Percentiles rank a stretch among this genome's conserved stretches.
Conservation (phyloP, 2,329 filamentous ascomycete species). For the Keithomyces neogunnii region DNA sequence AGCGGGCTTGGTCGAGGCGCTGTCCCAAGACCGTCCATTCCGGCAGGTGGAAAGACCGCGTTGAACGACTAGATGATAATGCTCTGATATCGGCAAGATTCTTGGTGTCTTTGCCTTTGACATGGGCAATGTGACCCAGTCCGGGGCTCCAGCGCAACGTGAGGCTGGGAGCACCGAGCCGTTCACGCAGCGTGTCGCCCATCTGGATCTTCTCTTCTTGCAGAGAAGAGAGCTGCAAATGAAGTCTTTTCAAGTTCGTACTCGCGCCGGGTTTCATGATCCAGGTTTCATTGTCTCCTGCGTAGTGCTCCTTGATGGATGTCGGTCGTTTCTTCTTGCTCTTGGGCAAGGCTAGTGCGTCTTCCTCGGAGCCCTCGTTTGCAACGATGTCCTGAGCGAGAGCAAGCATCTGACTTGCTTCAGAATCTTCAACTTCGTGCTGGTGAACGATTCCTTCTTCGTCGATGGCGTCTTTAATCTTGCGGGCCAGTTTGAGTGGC, state of each 20-base stretch:
- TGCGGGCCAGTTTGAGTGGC: conserved; percentile 58
- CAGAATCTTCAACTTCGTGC: conserved; percentile 67
- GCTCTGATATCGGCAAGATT: conserved; percentile 23
- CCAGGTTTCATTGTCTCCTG: conserved; percentile 52
- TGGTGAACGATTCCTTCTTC: conserved; percentile 81
- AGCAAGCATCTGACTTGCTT: conserved; percentile 60
- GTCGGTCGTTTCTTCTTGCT: conserved; percentile 34
- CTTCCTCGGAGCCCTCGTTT: conserved; percentile 54
- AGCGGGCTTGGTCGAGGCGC: conserved; percentile 66
- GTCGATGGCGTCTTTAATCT: conserved; percentile 74
- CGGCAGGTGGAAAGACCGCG: conserved; percentile 72
- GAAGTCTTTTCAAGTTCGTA: conserved; percentile 53
- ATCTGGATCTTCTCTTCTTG: conserved; percentile 52
- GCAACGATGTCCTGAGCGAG: conserved; percentile 65
- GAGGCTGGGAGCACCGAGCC: conserved; percentile 55
- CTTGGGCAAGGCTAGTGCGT: conserved; percentile 46
- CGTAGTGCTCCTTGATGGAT: conserved; percentile 49
- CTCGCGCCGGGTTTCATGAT: conserved; percentile 65
- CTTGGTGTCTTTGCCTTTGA: conserved; percentile 69
- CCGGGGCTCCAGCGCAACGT: conserved; percentile 80
- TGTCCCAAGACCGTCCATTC: conserved; percentile 80
- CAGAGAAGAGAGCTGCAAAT: conserved; percentile 56
- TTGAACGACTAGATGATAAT: conserved; percentile 74
- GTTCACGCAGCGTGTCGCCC: conserved; percentile 49
- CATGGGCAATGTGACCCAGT: conserved; percentile 82